Percentiles rank a stretch among this genome's conserved stretches.
Evolutionary conservation across 208 protist genomes (phyloP).

Genomic region (Trypanosomatidae sp.): DNA sequence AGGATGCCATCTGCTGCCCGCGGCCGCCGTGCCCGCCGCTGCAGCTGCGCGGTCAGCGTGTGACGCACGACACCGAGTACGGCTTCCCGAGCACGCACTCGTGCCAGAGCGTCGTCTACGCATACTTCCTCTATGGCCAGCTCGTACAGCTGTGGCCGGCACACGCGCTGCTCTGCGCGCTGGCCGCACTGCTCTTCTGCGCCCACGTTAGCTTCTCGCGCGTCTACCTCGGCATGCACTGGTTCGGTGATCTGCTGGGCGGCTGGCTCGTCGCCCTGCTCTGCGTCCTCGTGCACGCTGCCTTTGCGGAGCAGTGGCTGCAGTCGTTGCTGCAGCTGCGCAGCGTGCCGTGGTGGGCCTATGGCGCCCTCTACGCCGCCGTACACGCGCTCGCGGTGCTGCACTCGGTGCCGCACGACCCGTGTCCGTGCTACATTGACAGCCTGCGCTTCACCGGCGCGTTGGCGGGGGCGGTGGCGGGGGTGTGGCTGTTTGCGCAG

Average conservation of each 20-base stretch:
- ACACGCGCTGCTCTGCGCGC: slow-evolving; percentile 19
- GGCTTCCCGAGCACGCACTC: slow-evolving; percentile 63
- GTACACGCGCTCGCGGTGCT: slow-evolving; percentile 21
- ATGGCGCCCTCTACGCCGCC: slow-evolving; percentile 12
- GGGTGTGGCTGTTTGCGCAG: slow-evolving; percentile 15
- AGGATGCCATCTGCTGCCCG: slow-evolving; percentile 42
- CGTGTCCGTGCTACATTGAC: slow-evolving; percentile 64
- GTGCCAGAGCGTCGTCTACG: slow-evolving; percentile 34
- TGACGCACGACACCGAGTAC: slow-evolving; percentile 49
- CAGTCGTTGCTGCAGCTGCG: slow-evolving; percentile 5
- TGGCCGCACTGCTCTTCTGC: slow-evolving; percentile 18
- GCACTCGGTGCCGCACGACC: slow-evolving; percentile 39
- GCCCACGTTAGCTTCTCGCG: slow-evolving; percentile 41
- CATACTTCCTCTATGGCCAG: slow-evolving; percentile 30
- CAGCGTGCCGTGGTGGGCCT: slow-evolving; percentile 15
- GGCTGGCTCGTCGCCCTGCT: slow-evolving; percentile 22
- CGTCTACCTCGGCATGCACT: slow-evolving; percentile 67
- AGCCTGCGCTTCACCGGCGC: slow-evolving; percentile 46
- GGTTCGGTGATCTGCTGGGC: slow-evolving; percentile 46
- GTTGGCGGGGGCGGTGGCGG: slow-evolving; percentile 20
- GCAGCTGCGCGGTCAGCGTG: slow-evolving; percentile 20
- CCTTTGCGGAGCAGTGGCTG: slow-evolving; percentile 23
- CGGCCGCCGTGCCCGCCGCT: slow-evolving; percentile 58
- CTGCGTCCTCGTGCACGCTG: slow-evolving; percentile 22
- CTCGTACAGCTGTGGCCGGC: slow-evolving; percentile 19